Percentiles rank a stretch among this genome's conserved stretches.
Evolutionary conservation across 1,284 basidiomycete genomes (phyloP).

Genomic region (Cryptococcus jaspeensis): DNA sequence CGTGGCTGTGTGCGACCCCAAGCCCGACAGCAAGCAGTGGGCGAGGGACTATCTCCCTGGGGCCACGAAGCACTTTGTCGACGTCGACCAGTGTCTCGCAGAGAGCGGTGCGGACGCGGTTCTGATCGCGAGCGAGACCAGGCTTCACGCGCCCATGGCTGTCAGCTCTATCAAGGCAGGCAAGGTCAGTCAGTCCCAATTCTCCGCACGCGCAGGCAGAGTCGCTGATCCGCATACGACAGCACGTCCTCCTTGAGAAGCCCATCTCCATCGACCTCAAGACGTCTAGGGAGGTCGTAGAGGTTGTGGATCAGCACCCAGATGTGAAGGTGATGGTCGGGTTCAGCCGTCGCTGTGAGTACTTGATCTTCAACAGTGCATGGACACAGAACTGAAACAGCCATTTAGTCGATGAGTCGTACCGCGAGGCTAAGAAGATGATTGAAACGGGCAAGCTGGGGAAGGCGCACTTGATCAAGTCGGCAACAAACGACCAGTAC

Average conservation of each 20-base stretch:
- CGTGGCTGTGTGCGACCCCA: constrained; percentile 23
- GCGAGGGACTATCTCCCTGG: constrained; percentile 11
- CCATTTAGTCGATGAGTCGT: constrained; percentile 34
- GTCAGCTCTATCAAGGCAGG: constrained; percentile 21
- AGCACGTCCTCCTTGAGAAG: constrained; percentile 43
- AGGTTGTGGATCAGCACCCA: constrained; percentile 20
- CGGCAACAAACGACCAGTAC: constrained; percentile 32
- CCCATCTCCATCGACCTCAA: constrained; percentile 39
- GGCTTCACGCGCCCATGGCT: constrained; percentile 21
- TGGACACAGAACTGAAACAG: background rate
- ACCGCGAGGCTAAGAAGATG: constrained; percentile 19
- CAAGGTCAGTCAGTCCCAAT: constrained; percentile 9
- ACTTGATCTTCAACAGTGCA: background rate
- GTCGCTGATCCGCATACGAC: background rate
- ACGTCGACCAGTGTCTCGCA: constrained; percentile 9
- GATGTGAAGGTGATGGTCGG: constrained; percentile 39
- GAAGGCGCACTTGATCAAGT: constrained; percentile 26
- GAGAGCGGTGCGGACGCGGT: constrained; percentile 21
- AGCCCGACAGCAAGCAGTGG: constrained; percentile 8
- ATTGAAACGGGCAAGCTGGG: constrained; percentile 27
- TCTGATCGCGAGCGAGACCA: constrained; percentile 28
- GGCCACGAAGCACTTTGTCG: constrained; percentile 3
- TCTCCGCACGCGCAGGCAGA: too few species aligned
- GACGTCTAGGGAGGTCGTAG: constrained; percentile 24
- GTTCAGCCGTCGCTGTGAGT: constrained; percentile 38